Conservation (phyloP, 768 basidiomycete genomes). For the Mycena vulgaris region DNA sequence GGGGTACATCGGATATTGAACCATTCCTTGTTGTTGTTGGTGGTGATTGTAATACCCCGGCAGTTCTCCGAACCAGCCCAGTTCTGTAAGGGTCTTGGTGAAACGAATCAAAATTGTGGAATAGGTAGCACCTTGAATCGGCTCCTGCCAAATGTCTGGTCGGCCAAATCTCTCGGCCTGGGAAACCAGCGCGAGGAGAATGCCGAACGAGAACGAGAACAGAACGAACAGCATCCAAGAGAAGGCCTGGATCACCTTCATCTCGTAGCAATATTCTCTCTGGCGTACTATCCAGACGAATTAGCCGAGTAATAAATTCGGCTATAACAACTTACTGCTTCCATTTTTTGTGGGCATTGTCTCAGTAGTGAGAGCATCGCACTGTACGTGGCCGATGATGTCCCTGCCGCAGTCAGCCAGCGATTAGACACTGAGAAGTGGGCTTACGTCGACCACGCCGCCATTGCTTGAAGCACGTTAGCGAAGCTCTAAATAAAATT, state of each 20-base stretch:
- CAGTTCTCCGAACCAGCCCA: constrained; percentile 84
- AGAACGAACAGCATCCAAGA: constrained; percentile 81
- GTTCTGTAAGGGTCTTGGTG: constrained; percentile 59
- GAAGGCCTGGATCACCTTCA: constrained; percentile 85
- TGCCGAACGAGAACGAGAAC: constrained; percentile 64
- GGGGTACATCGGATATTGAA: constrained; percentile 46
- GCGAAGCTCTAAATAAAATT: neutral
- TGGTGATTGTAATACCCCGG: constrained; percentile 74
- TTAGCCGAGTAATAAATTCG: constrained; percentile 16
- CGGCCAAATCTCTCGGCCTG: constrained; percentile 70
- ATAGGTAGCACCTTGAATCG: constrained; percentile 62
- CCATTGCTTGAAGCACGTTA: constrained; percentile 67
- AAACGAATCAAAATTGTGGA: neutral
- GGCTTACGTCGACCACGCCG: constrained; percentile 80
- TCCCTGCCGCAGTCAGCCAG: constrained; percentile 61
- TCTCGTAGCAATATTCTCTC: constrained; percentile 78
- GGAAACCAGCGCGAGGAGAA: constrained; percentile 70
- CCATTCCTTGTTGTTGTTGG: constrained; percentile 44
- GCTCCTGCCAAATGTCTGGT: constrained; percentile 70
- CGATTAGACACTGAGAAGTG: neutral
- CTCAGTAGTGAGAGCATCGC: constrained; percentile 64
- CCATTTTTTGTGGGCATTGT: constrained; percentile 67
- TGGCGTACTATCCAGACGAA: constrained; percentile 61
- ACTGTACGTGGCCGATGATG: constrained; percentile 76
- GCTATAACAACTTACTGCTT: constrained; percentile 55